Conservation (phyloP, 148 eudicot species). For the Heliamphora exappendiculata region DNA sequence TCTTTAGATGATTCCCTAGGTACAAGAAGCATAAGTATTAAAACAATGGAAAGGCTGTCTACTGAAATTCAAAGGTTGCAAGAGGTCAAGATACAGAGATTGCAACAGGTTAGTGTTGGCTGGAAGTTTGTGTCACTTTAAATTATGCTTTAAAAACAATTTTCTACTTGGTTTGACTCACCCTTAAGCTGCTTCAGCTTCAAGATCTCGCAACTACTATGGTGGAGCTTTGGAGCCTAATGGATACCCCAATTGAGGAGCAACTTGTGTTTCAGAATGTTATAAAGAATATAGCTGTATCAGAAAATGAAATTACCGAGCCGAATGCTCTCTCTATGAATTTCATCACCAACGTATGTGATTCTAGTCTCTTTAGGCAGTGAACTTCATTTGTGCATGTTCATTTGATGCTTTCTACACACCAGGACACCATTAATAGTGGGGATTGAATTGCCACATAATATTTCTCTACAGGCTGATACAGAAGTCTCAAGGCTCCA, state of each 20-base stretch:
- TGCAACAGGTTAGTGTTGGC: slow-evolving; percentile 43
- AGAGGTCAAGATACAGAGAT: slow-evolving; percentile 50
- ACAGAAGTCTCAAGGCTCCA: slow-evolving; percentile 66
- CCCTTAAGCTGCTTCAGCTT: slow-evolving; percentile 36
- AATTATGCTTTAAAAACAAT: not conserved
- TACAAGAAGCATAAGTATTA: slow-evolving; percentile 32
- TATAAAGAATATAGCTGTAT: slow-evolving; percentile 58
- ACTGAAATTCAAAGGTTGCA: slow-evolving; percentile 37
- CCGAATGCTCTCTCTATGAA: slow-evolving; percentile 43
- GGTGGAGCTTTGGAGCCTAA: slow-evolving; percentile 79
- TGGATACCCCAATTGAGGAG: slow-evolving; percentile 77
- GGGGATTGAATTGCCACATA: not conserved
- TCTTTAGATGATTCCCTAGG: slow-evolving; percentile 47
- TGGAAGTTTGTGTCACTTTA: not conserved
- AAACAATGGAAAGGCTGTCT: slow-evolving; percentile 46
- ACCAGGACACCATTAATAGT: not conserved
- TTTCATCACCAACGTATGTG: slow-evolving; percentile 43
- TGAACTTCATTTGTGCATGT: not conserved
- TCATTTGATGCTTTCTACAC: not conserved
- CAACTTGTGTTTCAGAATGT: slow-evolving; percentile 56
- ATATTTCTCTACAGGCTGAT: slow-evolving; percentile 48
- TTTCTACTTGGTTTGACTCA: not conserved
- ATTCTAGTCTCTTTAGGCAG: not conserved
- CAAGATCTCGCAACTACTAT: slow-evolving; percentile 71
- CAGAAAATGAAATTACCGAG: slow-evolving; percentile 59